These are phyloP conservation scores for Excoecaria cochinchinensis DNA, from an alignment of 345 rosid genomes.

Conservation along the genomic window DNA sequence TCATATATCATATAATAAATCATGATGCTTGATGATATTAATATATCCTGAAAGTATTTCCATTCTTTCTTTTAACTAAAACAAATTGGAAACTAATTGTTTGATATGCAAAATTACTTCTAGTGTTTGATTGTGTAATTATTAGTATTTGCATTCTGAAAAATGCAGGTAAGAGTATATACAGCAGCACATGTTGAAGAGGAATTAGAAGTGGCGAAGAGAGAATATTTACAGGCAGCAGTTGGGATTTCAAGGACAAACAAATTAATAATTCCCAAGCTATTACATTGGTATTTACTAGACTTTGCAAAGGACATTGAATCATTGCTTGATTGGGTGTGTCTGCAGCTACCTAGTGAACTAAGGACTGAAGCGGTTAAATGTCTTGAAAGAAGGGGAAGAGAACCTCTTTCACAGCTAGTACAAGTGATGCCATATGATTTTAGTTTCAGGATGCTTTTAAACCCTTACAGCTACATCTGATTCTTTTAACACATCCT, in stretches of 20 bases:
- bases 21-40: not conserved
- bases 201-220: conserved; percentile 74
- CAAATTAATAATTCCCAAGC: conserved; percentile 74
- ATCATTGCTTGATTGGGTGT: conserved; percentile 82
- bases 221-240: conserved; percentile 80
- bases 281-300: conserved; percentile 82
- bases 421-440: conserved; percentile 82
- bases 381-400: conserved; percentile 50
- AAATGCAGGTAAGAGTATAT: conserved; percentile 74
- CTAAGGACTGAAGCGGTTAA: conserved; percentile 56
- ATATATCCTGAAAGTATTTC: not conserved
- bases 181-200: conserved; percentile 69
- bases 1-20: not conserved
- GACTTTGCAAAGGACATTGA: conserved; percentile 85
- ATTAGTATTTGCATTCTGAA: not conserved
- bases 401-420: conserved; percentile 46
- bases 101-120: not conserved
- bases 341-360: conserved; percentile 72
- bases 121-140: not conserved
- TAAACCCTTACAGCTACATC: conserved; percentile 12
- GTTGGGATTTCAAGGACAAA: conserved; percentile 66
- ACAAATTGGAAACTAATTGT: not conserved
- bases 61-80: not conserved
- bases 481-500: not conserved
- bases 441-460: conserved; percentile 54